Percentiles rank a stretch among this genome's conserved stretches.
Conservation (phyloP, 345 rosid genomes). For the Camelina sativa region DNA sequence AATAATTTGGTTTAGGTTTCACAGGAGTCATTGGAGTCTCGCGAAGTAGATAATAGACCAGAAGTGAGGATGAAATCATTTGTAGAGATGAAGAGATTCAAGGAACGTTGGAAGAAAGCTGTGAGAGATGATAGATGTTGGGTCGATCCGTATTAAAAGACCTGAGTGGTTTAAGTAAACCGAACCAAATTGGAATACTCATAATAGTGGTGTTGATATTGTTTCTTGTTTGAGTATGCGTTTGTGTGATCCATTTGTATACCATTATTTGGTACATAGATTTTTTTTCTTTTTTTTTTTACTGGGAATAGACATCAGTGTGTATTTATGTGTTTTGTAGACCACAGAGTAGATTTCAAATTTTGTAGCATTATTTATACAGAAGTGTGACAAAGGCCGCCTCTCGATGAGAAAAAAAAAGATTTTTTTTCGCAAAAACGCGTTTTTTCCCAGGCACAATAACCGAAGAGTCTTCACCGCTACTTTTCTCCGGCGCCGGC, state of each 20-base stretch:
- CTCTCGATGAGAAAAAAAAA: too few relatives aligned
- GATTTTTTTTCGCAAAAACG: too few relatives aligned
- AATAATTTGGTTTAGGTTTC: constrained; percentile 12
- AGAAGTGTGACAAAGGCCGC: too few relatives aligned
- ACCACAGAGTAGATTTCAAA: not conserved
- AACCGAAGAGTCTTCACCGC: too few relatives aligned
- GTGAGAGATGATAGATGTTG: constrained; percentile 71
- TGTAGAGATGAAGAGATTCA: constrained; percentile 71
- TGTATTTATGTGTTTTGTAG: not conserved
- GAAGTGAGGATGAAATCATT: constrained; percentile 78
- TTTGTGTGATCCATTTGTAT: constrained; percentile 10
- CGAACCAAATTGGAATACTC: constrained; percentile 19
- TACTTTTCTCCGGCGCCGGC: too few relatives aligned
- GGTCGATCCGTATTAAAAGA: constrained; percentile 68
- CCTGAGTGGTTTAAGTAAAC: constrained; percentile 16
- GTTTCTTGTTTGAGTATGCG: constrained; percentile 22
- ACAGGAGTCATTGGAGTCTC: constrained; percentile 55
- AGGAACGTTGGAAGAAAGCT: constrained; percentile 74
- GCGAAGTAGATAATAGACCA: constrained; percentile 58
- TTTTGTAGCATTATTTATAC: not conserved
- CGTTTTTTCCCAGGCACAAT: too few relatives aligned
- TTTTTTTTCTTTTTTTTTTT: constrained; percentile 11
- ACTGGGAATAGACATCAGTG: not conserved
- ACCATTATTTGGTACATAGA: constrained; percentile 36
- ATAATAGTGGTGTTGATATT: constrained; percentile 11